phyloP scores from a whole-genome alignment of 768 basidiomycete genomes.

The Xerocomellus dryophilus region DNA sequence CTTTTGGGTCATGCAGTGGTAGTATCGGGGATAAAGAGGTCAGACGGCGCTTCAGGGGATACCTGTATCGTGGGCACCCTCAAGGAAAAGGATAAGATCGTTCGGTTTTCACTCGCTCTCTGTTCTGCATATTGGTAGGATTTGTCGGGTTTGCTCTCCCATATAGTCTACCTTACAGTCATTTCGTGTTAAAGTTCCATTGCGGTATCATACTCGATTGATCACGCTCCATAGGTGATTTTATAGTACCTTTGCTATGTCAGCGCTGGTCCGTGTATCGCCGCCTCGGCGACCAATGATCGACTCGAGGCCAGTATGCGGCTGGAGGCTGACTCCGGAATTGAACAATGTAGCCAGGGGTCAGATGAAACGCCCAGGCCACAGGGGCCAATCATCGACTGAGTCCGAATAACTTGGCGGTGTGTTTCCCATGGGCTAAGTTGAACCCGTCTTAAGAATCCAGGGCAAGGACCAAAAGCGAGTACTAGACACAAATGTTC shows the following conservation, averaged over 20 bases:
- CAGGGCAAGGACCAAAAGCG: neutral
- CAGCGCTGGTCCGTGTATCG: slow-evolving; percentile 2
- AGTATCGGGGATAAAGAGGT: neutral
- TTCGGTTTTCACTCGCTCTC: neutral
- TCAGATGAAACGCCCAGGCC: neutral
- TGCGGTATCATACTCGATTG: neutral
- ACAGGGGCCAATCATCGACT: neutral
- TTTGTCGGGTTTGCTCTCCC: neutral
- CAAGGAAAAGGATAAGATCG: neutral
- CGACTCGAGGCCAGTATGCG: neutral
- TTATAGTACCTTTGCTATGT: neutral
- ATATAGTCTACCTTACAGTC: neutral
- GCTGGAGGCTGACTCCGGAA: neutral
- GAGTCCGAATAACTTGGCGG: neutral
- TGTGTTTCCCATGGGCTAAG: neutral
- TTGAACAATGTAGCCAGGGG: neutral
- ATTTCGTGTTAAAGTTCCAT: neutral
- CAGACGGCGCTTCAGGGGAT: neutral
- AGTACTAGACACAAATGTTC: neutral
- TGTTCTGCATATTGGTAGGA: neutral
- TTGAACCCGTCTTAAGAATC: neutral
- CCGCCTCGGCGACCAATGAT: neutral
- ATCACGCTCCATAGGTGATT: neutral
- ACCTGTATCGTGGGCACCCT: neutral
- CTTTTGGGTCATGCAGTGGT: slow-evolving; percentile 35